phyloP scores from a whole-genome alignment of 2,329 filamentous ascomycete species.

The Monilinia fructigena region DNA sequence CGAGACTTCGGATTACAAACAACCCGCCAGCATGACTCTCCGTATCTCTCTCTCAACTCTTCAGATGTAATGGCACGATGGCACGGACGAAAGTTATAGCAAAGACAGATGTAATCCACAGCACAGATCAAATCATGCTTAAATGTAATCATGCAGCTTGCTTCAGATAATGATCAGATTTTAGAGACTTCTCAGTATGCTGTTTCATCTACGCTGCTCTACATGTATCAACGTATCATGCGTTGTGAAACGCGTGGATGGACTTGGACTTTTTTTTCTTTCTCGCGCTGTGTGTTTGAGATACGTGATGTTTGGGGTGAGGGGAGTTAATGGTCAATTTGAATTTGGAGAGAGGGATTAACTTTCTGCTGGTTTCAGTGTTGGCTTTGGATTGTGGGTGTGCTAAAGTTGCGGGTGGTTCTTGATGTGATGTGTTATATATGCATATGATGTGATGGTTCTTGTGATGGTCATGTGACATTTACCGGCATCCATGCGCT shows the following conservation, averaged over 20 bases:
- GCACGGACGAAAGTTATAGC: not conserved
- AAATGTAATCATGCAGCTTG: not conserved
- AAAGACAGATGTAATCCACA: no score
- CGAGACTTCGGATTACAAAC: not conserved
- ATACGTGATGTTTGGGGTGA: no score
- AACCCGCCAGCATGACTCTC: not conserved
- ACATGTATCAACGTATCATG: not conserved
- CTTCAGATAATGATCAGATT: not conserved
- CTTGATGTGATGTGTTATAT: no score
- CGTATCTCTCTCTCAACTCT: not conserved
- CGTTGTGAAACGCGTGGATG: constrained; percentile 3
- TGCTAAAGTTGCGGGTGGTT: no score
- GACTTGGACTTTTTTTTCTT: not conserved
- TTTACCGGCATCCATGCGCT: no score
- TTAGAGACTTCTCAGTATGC: not conserved
- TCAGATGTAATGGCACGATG: not conserved
- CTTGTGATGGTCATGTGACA: no score
- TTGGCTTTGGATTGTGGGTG: not conserved
- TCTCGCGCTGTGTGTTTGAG: no score
- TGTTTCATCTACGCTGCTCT: not conserved
- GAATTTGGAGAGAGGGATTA: no score
- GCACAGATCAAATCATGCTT: not conserved
- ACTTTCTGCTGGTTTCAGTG: no score
- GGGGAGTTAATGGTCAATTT: no score
- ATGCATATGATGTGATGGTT: not conserved